Evolutionary conservation across 225 moss, liverwort and hornwort genomes (phyloP), one percentile per base, ranked within the genome.

Genomic region (Straminergon stramineum): DNA sequence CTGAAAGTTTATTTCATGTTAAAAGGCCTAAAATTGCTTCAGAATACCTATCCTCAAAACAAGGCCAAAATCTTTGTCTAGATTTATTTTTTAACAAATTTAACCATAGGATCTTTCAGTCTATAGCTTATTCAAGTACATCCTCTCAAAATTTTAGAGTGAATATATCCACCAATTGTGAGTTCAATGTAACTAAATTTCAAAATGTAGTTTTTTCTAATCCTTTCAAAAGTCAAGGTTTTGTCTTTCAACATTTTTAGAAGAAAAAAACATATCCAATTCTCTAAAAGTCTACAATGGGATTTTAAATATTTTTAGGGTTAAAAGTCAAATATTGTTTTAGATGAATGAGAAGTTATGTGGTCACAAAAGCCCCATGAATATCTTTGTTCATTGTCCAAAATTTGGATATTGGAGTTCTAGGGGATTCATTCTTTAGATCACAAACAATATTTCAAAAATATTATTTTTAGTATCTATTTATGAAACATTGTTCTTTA

Each of bases 351-450:
- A 39, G 1, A 71, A 24, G 15, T 71, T 14, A 0, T 39, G 1
- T 39, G 1, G 23, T 7, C 3, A 14, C 24, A 70, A 70, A n/a
- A 70, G 39, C 4, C 14, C 5, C 0, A 13, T 2, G 14, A n/a
- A 69, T n/a, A 4, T 20, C 17, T n/a, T 4, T 69, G 2, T 69
- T 69, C 22, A 69, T 69, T 2, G 1, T 22, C 10, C 2, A n/a
- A 0, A 34, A 12, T 69, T n/a, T 7, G 3, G 4, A 69, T 4
- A n/a, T 4, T 0, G 0, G 2, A n/a, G 6, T 6, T 2, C 4
- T 13, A 7, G 23, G 11, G 6, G 4, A 39, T 70, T 13, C 13
- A 30, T 2, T 5, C 27, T 51, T 26, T 12, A n/a, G 14, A 26
- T 41, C 14, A 14, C 8, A 39, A 2, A 14, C 5, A 4, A 1